These are phyloP conservation scores for Oryza punctata DNA, from an alignment of 176 grass and related monocot genomes.

Conservation along the genomic window DNA sequence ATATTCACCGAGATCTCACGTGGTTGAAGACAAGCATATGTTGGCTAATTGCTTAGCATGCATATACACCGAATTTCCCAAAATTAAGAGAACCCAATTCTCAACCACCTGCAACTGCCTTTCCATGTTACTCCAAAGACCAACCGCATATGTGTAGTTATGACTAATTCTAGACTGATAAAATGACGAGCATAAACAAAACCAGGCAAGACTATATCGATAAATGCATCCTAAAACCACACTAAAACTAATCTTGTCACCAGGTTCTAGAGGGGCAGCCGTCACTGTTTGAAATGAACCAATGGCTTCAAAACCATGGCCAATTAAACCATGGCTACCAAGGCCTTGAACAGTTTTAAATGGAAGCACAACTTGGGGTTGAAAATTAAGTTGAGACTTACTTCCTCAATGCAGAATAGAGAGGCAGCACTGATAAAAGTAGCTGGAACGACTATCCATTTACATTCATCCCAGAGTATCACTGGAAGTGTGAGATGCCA, in stretches of 20 bases:
- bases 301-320: background rate
- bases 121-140: background rate
- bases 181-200: background rate
- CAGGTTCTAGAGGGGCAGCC: background rate
- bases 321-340: constrained; percentile 15
- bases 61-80: background rate
- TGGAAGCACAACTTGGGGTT: background rate
- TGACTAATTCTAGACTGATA: background rate
- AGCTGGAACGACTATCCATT: constrained; percentile 93
- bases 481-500: constrained; percentile 96
- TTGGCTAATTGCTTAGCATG: background rate
- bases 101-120: background rate
- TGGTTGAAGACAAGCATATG: background rate
- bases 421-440: constrained; percentile 93
- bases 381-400: constrained; percentile 49
- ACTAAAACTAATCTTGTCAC: background rate
- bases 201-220: background rate
- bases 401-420: constrained; percentile 98
- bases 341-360: background rate
- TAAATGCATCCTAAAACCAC: background rate
- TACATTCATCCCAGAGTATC: constrained; percentile 94
- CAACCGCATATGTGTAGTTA: background rate
- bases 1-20: background rate
- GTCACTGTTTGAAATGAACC: background rate
- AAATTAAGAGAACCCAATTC: background rate